Base-by-base conservation (phyloP, 2,329 filamentous ascomycete genomes). In the Polychaeton citri region DNA sequence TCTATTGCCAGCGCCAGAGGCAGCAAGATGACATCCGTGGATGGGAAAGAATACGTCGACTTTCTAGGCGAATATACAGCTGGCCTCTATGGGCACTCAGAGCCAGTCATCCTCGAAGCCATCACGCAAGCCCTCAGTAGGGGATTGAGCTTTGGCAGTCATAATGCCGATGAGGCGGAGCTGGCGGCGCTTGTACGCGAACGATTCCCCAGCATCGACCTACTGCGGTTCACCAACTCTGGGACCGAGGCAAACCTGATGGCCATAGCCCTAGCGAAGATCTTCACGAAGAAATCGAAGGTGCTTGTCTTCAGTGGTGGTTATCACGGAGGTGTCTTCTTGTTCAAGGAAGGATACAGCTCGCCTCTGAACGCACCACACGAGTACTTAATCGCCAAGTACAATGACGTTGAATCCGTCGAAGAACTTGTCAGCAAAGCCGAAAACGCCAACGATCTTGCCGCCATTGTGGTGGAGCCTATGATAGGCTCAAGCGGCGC, bases 191-290 rank as follows among this genome's bases (percentile, higher is more conserved):
- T 65, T n/a, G 50, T 79, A n/a, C 68, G 64, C 38, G 46, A 55
- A 7, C 63, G 75, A 3, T 78, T 80, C 44, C 47, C 53, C 0
- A 45, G 47, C 7, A 55, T 79, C 4, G 72, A 75, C 5, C 61
- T 64, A 9, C 56, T 79, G 3, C 64, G 76, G 1, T 79, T 80
- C 52, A 66, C 70, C 30, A 80, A 79, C 52, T 76, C 72, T 0
- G 76, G 76, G 2, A 81, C 76, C 0, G 76, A 80, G 51, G 74
- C 74, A 4, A 79, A 74, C 34, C 60, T 73, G 4, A 69, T 75
- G 48, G 74, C 74, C 2, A 49, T 80, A 1, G 68, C 66, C 3
- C 65, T 63, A 2, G 74, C 73, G 0, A 62, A 68, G 7, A 57
- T 57, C 13, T 72, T 59, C 32, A 68, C 62, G 1, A 53, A 55